Percentiles rank a stretch among this genome's conserved stretches.
These are phyloP conservation scores for Lactarius vividus DNA, from an alignment of 768 basidiomycete species.

Conservation along the genomic window DNA sequence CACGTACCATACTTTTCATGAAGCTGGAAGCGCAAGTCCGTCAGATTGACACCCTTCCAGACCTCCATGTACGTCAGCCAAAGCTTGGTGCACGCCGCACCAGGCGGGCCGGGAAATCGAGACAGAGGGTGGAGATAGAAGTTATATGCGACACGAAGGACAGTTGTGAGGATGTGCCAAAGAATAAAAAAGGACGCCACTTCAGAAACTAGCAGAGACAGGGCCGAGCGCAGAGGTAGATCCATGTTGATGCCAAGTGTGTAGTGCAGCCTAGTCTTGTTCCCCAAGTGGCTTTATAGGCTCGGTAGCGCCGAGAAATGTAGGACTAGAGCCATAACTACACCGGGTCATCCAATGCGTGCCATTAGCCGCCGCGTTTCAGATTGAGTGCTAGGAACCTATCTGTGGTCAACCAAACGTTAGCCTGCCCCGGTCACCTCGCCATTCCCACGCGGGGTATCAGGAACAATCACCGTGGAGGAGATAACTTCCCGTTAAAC, in stretches of 20 bases:
- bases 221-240: not conserved
- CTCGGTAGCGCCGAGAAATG: not conserved
- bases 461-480: not conserved
- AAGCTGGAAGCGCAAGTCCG: constrained; percentile 6
- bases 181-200: not conserved
- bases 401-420: not conserved
- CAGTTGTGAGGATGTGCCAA: not conserved
- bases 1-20: constrained; percentile 16
- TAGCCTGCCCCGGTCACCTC: not conserved
- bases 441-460: not conserved
- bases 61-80: constrained; percentile 15
- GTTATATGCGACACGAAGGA: not conserved
- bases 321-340: not conserved
- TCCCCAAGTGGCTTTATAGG: not conserved
- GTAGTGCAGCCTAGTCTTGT: not conserved
- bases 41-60: constrained; percentile 7
- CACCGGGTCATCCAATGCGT: not conserved
- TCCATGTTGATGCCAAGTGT: constrained; percentile 1
- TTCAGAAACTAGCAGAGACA: not conserved
- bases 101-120: constrained; percentile 8
- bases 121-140: constrained; percentile 13
- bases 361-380: not conserved
- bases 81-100: constrained; percentile 1
- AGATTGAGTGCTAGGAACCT: not conserved
- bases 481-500: not conserved